A percentile compares a stretch with the other conserved stretches of the same genome.
Evolutionary conservation across 2,329 filamentous ascomycete genomes (phyloP).

Genomic region (Cephalotrichum gorgonifer): DNA sequence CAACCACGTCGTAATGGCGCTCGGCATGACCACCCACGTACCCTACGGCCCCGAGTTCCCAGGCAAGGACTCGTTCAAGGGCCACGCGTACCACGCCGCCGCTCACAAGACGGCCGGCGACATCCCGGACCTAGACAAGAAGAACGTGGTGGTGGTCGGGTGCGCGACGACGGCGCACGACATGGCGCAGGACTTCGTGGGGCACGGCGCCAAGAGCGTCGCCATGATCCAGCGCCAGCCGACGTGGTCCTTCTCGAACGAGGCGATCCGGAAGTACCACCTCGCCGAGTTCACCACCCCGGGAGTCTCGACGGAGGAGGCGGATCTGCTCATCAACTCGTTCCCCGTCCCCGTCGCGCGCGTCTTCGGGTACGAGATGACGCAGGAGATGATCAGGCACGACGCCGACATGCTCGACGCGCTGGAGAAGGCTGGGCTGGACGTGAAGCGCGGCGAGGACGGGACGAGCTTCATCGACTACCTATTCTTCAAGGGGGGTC

Average conservation of each 20-base stretch:
- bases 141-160: constrained; percentile 36
- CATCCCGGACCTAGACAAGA: constrained; percentile 15
- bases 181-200: constrained; percentile 37
- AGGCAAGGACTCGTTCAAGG: constrained; percentile 27
- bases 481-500: constrained; percentile 25
- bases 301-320: constrained; percentile 36
- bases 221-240: constrained; percentile 42
- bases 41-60: constrained; percentile 28
- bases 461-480: constrained; percentile 23
- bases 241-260: constrained; percentile 36
- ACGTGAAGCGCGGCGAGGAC: constrained; percentile 22
- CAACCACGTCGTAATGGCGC: constrained; percentile 36
- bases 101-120: constrained; percentile 27
- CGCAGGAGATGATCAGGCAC: constrained; percentile 25
- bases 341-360: constrained; percentile 36
- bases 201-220: constrained; percentile 33
- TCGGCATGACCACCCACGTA: constrained; percentile 27
- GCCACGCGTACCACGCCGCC: constrained; percentile 30
- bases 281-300: constrained; percentile 19
- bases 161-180: constrained; percentile 33
- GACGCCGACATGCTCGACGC: constrained; percentile 32
- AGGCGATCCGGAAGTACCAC: constrained; percentile 29
- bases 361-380: constrained; percentile 29
- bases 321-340: constrained; percentile 34
- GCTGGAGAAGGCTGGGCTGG: constrained; percentile 33